Evolutionary conservation across 306 rosid genomes (phyloP), one percentile per base, ranked within the genome.

Genomic region (Vigna angularis): DNA sequence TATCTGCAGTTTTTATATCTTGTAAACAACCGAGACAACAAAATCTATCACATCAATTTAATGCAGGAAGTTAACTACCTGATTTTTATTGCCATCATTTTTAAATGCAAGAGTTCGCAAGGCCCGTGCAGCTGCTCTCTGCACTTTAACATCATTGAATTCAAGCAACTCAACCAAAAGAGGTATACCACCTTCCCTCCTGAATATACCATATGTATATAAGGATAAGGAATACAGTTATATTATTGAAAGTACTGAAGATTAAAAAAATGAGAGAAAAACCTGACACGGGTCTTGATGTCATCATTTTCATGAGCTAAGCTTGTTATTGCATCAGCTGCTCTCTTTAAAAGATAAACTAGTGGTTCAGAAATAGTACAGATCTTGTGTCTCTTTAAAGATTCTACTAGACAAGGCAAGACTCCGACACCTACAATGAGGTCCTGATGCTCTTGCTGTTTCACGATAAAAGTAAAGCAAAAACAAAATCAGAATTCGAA

Each of bases 171-270:
- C 87, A 68, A 93, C 94, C 10, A 93, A 92, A 82, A 86, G 87
- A 70, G 88, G 91, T 44, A 93, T 90, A 32, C 91, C 96, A 76
- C 91, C 93, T 86, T 89, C 94, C 66, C 18, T 53, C 86, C 97
- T 90, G 88, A 74, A 73, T 51, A 34, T 24, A 36, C 32, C n/a
- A 56, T 42, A 55, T 38, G 56, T 42, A 30, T 18, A 49, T 57
- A 22, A 70, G 79, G 47, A 8, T 2, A 72, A 17, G 8, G 5
- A 50, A 67, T 56, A 63, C 12, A 44, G 65, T 0, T n/a, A 15
- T 22, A 32, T 68, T 45, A 30, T 7, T 34, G 47, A 30, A 7
- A n/a, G 56, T 51, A 30, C 34, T 26, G 49, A 8, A 16, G 34
- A 30, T 30, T 30, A 30, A 3, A 30, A 74, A 8, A 16, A 76